A percentile compares a stretch with the other conserved stretches of the same genome.
Conservation (phyloP, 2,329 filamentous ascomycete genomes). For the Scedosporium minutisporum region DNA sequence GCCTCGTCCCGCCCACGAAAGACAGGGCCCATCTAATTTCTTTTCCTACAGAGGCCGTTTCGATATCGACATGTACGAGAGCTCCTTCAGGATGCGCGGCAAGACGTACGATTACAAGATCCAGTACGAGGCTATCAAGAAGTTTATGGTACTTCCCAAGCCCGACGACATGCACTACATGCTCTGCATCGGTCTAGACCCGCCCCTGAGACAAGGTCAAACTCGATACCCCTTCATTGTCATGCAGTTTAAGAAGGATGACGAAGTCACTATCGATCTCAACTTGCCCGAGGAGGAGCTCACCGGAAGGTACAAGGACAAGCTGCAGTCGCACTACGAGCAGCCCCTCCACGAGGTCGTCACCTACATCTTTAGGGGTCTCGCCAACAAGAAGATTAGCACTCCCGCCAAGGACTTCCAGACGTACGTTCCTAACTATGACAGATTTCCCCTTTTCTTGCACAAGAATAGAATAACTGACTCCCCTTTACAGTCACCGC, state of each 20-base stretch:
- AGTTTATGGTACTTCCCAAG: slow-evolving; percentile 97
- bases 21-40: not conserved
- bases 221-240: slow-evolving; percentile 97
- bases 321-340: slow-evolving; percentile 82
- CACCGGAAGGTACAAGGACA: slow-evolving; percentile 78
- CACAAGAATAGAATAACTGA: slow-evolving; percentile 17
- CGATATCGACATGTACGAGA: slow-evolving; percentile 99
- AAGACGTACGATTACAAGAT: slow-evolving; percentile 99
- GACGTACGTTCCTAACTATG: slow-evolving; percentile 38
- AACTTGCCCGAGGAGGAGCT: slow-evolving; percentile 91
- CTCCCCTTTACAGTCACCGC: slow-evolving; percentile 53
- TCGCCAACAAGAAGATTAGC: slow-evolving; percentile 91
- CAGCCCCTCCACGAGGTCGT: slow-evolving; percentile 89
- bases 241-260: slow-evolving; percentile 97
- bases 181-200: slow-evolving; percentile 88
- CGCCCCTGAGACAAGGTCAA: slow-evolving; percentile 90
- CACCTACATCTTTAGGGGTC: slow-evolving; percentile 86
- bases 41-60: slow-evolving; percentile 72
- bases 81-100: slow-evolving; percentile 88
- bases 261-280: slow-evolving; percentile 90
- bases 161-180: slow-evolving; percentile 96
- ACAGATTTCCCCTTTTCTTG: not conserved
- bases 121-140: slow-evolving; percentile 94
- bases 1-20: not conserved
- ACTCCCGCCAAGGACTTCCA: slow-evolving; percentile 90